Evolutionary conservation across 352 stramenopile species (phyloP).

Genomic region (Pilasporangium apinafurcum): DNA sequence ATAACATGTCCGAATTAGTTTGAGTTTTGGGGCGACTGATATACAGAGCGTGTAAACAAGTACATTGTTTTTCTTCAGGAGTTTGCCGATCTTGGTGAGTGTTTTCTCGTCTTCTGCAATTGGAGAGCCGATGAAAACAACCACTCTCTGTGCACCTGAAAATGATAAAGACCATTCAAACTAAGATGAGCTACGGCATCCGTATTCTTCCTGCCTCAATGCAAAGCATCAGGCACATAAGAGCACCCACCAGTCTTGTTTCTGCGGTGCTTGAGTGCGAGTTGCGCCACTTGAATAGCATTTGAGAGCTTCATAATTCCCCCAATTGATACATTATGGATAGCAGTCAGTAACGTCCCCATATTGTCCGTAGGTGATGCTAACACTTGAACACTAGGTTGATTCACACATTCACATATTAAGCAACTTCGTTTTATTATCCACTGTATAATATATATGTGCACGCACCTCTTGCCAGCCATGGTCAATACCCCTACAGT

Average conservation of each 20-base stretch:
- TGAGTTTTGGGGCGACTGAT: background rate
- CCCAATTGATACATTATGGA: constrained; percentile 90
- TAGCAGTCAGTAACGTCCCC: constrained; percentile 93
- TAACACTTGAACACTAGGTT: constrained; percentile 87
- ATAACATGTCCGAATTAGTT: background rate
- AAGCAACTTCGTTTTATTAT: background rate
- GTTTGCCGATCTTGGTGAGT: constrained; percentile 94
- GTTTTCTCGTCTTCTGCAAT: constrained; percentile 88
- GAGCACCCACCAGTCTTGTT: constrained; percentile 94
- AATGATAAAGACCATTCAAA: background rate
- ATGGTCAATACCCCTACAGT: constrained; percentile 97
- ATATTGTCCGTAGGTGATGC: constrained; percentile 97
- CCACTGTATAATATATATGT: background rate
- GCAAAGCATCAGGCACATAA: background rate
- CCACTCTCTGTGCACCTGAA: constrained; percentile 79
- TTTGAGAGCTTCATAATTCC: constrained; percentile 93
- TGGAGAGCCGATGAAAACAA: constrained; percentile 97
- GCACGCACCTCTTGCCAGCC: constrained; percentile 74
- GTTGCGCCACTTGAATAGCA: constrained; percentile 93
- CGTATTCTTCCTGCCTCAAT: too few species aligned
- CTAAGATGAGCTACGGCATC: background rate
- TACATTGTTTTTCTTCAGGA: constrained; percentile 99
- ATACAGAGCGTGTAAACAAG: constrained; percentile 1
- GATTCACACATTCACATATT: background rate
- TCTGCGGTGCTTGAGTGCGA: constrained; percentile 97